A percentile compares a stretch with the other conserved stretches of the same genome.
Conservation (phyloP, 164 flowering plant species). For the Santalum album region DNA sequence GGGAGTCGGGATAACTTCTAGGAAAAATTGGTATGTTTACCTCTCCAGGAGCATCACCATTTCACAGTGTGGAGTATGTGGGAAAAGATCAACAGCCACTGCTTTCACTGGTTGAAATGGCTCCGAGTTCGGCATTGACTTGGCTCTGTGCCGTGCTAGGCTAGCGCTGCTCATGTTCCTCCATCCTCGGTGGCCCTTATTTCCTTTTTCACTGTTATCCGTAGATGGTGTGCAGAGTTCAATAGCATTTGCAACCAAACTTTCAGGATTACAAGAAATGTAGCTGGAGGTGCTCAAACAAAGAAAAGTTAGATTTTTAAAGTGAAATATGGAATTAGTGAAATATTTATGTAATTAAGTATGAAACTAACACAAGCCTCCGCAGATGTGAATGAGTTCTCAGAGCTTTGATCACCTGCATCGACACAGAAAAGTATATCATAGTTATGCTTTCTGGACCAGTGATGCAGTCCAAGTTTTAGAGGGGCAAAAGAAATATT, state of each 20-base stretch:
- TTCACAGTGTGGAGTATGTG: constrained; percentile 85
- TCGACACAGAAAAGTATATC: constrained; percentile 7
- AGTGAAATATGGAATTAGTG: constrained; percentile 4
- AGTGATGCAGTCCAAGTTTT: too few relatives aligned
- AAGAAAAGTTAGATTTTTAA: constrained; percentile 6
- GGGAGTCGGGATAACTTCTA: neutral
- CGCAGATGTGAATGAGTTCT: constrained; percentile 65
- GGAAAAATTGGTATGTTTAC: constrained; percentile 18
- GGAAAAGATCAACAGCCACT: constrained; percentile 89
- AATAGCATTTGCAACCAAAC: constrained; percentile 82
- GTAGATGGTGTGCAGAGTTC: constrained; percentile 80
- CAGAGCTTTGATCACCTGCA: constrained; percentile 74
- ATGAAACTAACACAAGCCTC: constrained; percentile 68
- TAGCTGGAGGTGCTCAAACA: constrained; percentile 38
- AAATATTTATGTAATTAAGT: neutral
- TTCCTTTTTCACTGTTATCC: constrained; percentile 50
- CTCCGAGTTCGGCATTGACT: constrained; percentile 89
- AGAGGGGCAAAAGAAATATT: neutral
- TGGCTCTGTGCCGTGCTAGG: constrained; percentile 79
- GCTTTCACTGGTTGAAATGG: constrained; percentile 84
- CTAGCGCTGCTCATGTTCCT: constrained; percentile 85
- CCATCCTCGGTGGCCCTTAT: constrained; percentile 64
- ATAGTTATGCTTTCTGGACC: too few relatives aligned
- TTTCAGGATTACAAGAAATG: constrained; percentile 95
- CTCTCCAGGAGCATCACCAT: constrained; percentile 92